These are phyloP conservation scores for Vitis rupestris DNA, from an alignment of 164 flowering plant genomes.

Conservation along the genomic window DNA sequence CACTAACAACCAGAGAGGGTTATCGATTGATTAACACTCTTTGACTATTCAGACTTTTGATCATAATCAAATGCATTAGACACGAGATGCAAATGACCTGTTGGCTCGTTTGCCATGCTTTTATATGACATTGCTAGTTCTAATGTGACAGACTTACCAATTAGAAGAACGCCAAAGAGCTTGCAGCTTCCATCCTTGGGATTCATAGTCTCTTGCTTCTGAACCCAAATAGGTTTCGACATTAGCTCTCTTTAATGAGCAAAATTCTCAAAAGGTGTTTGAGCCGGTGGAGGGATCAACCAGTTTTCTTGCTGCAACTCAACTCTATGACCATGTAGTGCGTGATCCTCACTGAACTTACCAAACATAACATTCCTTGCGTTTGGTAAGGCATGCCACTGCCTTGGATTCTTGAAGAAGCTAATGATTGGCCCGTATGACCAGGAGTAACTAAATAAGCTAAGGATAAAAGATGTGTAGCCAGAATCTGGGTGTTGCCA, in stretches of 20 bases:
- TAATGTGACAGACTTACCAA: slow-evolving; percentile 25
- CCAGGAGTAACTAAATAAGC: too few relatives aligned
- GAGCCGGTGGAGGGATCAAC: neutral
- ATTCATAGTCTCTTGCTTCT: slow-evolving; percentile 34
- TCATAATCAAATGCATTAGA: slow-evolving; percentile 30
- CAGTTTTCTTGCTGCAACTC: too few relatives aligned
- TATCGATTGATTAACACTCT: slow-evolving; percentile 43
- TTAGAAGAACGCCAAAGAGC: slow-evolving; percentile 78
- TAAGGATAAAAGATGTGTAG: too few relatives aligned
- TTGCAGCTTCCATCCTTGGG: slow-evolving; percentile 68
- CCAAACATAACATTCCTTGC: too few relatives aligned
- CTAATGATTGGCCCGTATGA: too few relatives aligned
- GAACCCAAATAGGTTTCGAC: slow-evolving; percentile 21
- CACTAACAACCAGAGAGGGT: slow-evolving; percentile 22
- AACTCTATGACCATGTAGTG: too few relatives aligned
- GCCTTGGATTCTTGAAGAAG: neutral
- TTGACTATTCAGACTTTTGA: slow-evolving; percentile 18
- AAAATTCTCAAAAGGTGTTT: slow-evolving; percentile 34
- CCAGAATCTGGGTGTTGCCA: too few relatives aligned
- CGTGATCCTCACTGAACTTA: too few relatives aligned
- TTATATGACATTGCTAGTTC: slow-evolving; percentile 31
- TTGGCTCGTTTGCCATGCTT: slow-evolving; percentile 19
- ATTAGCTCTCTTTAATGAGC: slow-evolving; percentile 39
- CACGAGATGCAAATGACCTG: slow-evolving; percentile 12
- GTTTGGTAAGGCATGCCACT: slow-evolving; percentile 8